Evolutionary conservation across 192 early-diverging fungal genomes (phyloP), one percentile per base, ranked within the genome.

Genomic region (Lobosporangium transversale): DNA sequence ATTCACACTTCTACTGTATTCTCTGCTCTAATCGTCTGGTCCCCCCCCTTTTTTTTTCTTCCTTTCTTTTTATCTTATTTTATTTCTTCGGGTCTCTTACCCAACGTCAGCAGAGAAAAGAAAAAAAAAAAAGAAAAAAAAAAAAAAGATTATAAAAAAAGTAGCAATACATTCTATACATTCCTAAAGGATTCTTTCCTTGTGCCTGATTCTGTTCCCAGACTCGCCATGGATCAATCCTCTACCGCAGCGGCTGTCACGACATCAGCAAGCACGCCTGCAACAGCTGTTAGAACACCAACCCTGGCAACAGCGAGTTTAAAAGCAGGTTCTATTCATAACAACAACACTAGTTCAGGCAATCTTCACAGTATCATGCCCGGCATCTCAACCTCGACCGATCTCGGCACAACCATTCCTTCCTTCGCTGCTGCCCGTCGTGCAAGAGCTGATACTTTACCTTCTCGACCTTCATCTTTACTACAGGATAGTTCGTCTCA

Each of bases 371-470:
- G 44, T 15, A 17, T 30, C 43, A 71, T 63, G 57, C 73, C 73
- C 35, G 67, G 58, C 10, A 76, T 76, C 52, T 67, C 73, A 30
- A 66, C 71, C 3, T 76, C 73, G 17, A 65, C 64, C 10, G 73
- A 76, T 58, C 42, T 76, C 23, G 53, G 36, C 29, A 27, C 58
- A 12, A 53, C 58, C 6, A 66, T 76, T 44, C 73, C 73, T 40
- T 76, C 73, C 40, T 67, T 67, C 27, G 62, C 74, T 30, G 73
- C 79, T 24, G 68, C 65, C 14, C 78, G 83, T 42, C 83, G 83
- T 5, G 78, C 83, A 37, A 67, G 83, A 42, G 83, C 83, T 15
- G 83, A 84, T 55, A 84, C 83, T 30, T 44, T 84, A 36, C 83
- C 83, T 12, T 82, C 83, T 30, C 42, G 73, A 43, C 63, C 73